phyloP scores from a whole-genome alignment of 495 filamentous ascomycete genomes.

The Aspergillus carlsbadensis region DNA sequence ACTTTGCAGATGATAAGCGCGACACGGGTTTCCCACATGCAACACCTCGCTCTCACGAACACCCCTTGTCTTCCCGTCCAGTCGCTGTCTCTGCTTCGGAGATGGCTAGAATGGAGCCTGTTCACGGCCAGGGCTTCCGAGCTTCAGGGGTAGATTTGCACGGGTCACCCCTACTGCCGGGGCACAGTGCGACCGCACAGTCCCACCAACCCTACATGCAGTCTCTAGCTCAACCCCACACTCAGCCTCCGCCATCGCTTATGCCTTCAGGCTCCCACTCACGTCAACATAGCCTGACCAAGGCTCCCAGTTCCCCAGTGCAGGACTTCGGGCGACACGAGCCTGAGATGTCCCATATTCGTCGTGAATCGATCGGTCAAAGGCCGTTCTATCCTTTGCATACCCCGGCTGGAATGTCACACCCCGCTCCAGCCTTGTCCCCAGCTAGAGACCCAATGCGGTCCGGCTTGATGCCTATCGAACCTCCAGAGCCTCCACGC shows the following conservation, averaged over 20 bases:
- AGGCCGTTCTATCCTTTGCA: constrained; percentile 31
- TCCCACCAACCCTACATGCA: constrained; percentile 31
- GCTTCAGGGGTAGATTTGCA: constrained; percentile 23
- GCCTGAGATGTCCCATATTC: constrained; percentile 36
- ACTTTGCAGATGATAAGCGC: constrained; percentile 45
- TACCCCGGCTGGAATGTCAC: constrained; percentile 26
- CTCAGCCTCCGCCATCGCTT: constrained; percentile 26
- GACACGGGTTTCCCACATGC: constrained; percentile 34
- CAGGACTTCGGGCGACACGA: constrained; percentile 34
- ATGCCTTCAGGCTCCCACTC: constrained; percentile 35
- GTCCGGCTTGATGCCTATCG: constrained; percentile 36
- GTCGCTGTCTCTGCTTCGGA: constrained; percentile 29
- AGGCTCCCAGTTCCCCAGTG: constrained; percentile 38
- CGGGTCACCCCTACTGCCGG: constrained; percentile 21
- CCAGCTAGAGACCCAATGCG: constrained; percentile 42
- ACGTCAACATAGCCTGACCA: constrained; percentile 39
- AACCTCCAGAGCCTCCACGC: constrained; percentile 41
- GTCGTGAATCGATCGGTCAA: constrained; percentile 40
- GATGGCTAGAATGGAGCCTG: constrained; percentile 37
- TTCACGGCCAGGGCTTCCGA: constrained; percentile 30
- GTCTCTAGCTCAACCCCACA: constrained; percentile 26
- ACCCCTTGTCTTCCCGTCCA: constrained; percentile 33
- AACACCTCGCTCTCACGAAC: constrained; percentile 30
- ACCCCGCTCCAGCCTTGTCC: constrained; percentile 37
- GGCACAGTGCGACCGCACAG: constrained; percentile 10